These are phyloP conservation scores for Bifiguratus adelaidae DNA, from an alignment of 192 early-diverging fungal genomes.

Conservation along the genomic window DNA sequence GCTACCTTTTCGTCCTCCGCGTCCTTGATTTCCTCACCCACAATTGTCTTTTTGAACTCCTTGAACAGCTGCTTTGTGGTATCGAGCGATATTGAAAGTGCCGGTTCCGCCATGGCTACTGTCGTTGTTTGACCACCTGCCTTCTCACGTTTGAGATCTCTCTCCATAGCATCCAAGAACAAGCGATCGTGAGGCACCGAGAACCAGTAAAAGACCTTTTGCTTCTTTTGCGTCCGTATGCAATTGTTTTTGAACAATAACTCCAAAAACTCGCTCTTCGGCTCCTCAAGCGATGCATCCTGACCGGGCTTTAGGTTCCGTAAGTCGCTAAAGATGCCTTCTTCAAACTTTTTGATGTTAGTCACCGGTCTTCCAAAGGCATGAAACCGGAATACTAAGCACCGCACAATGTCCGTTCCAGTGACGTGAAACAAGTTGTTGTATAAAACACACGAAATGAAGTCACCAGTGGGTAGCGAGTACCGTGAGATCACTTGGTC, in stretches of 20 bases:
- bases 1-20: conserved; percentile 6
- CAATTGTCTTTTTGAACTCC: conserved; percentile 28
- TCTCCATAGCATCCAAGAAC: conserved; percentile 92
- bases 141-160: conserved; percentile 91
- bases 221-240: conserved; percentile 97
- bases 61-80: conserved; percentile 45
- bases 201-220: conserved; percentile 99
- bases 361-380: conserved; percentile 78
- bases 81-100: conserved; percentile 50
- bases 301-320: conserved; percentile 89
- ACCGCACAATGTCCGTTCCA: conserved; percentile 91
- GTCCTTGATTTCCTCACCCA: not conserved
- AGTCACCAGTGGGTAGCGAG: conserved; percentile 74
- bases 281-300: conserved; percentile 89
- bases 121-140: conserved; percentile 80
- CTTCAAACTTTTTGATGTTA: conserved; percentile 96
- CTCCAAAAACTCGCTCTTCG: conserved; percentile 87
- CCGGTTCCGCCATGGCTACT: conserved; percentile 51
- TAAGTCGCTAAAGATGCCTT: conserved; percentile 94
- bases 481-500: conserved; percentile 45
- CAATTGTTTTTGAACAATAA: conserved; percentile 93
- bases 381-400: conserved; percentile 84
- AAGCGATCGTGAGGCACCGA: conserved; percentile 90
- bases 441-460: conserved; percentile 88
- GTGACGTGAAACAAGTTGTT: conserved; percentile 91